Base-by-base conservation (phyloP, 2,329 filamentous ascomycete genomes). In the Thielaviopsis musarum region DNA sequence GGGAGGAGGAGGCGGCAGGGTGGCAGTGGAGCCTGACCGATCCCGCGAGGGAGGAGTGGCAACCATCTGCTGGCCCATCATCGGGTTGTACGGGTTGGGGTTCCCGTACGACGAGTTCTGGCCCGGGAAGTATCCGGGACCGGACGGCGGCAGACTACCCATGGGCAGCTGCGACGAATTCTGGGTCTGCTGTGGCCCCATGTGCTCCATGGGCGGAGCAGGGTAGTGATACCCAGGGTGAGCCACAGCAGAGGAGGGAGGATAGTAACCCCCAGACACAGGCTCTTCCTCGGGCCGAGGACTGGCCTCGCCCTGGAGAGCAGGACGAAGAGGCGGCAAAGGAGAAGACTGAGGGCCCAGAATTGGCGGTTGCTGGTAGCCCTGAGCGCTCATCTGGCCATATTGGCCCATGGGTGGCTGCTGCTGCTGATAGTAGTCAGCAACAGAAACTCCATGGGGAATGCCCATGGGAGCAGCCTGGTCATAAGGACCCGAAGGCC, bases 251-350 rank as follows among this genome's bases (percentile, higher is more conserved):
- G 51, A 52, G 52, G 59, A 56, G 19, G 54, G 54, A 49, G 56
- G 57, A 26, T 61, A 61, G 53, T 59, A 61, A 24, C 52, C 30
- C 5, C 48, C 34, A 51, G 52, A 38, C 30, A 53, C 52, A 17
- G 59, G 56, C 22, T 57, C 57, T 9, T 55, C 48, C 9, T 54
- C 60, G 17, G 45, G 55, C 19, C 28, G 59, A 21, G 57, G 52
- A 24, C 41, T 52, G 21, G 59, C 57, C n/a, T 48, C 13, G 22
- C 55, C 48, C 45, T 48, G 55, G 21, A 28, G 41, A 17, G 54
- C 59, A 49, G 62, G 62, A 12, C 56, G 59, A 24, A 61, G 54
- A 52, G 59, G 53, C 26, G 59, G 59, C 9, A 61, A 22, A 28
- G 57, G 53, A n/a, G 61, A 61, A 21, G 59, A 41, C 28, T 62